phyloP scores from a whole-genome alignment of 768 basidiomycete genomes.

The Amanita rimosa region DNA sequence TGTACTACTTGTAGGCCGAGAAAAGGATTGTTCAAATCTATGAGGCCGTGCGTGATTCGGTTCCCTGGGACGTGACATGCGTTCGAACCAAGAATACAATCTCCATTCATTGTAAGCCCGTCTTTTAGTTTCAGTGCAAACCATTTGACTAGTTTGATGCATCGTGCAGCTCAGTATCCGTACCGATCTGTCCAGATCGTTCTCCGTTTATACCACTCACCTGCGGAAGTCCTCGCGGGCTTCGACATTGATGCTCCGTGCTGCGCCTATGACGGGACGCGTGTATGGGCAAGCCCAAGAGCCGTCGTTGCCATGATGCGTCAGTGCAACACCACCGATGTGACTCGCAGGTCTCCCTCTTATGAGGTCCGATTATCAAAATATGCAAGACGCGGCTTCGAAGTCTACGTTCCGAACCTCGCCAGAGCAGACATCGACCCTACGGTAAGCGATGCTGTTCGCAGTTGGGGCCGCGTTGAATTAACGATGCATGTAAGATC shows the following conservation, averaged over 20 bases:
- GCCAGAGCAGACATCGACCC: slow-evolving; percentile 35
- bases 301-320: slow-evolving; percentile 37
- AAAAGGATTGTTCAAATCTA: slow-evolving; percentile 47
- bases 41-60: slow-evolving; percentile 52
- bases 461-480: background rate
- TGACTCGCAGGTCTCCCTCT: slow-evolving; percentile 37
- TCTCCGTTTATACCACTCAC: slow-evolving; percentile 50
- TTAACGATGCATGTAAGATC: slow-evolving; percentile 21
- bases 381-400: slow-evolving; percentile 33
- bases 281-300: slow-evolving; percentile 35
- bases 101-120: slow-evolving; percentile 20
- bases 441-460: slow-evolving; percentile 28
- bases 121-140: background rate
- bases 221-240: slow-evolving; percentile 54
- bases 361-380: slow-evolving; percentile 40
- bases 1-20: slow-evolving; percentile 30
- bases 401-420: slow-evolving; percentile 34
- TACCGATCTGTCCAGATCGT: slow-evolving; percentile 60
- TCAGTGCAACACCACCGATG: slow-evolving; percentile 37
- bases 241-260: slow-evolving; percentile 61
- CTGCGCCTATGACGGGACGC: slow-evolving; percentile 38
- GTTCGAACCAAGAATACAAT: slow-evolving; percentile 56
- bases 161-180: slow-evolving; percentile 42
- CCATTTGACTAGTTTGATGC: no score
- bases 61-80: slow-evolving; percentile 60